Base-by-base conservation (phyloP, 2,329 filamentous ascomycete genomes). In the Claviceps sp. region DNA sequence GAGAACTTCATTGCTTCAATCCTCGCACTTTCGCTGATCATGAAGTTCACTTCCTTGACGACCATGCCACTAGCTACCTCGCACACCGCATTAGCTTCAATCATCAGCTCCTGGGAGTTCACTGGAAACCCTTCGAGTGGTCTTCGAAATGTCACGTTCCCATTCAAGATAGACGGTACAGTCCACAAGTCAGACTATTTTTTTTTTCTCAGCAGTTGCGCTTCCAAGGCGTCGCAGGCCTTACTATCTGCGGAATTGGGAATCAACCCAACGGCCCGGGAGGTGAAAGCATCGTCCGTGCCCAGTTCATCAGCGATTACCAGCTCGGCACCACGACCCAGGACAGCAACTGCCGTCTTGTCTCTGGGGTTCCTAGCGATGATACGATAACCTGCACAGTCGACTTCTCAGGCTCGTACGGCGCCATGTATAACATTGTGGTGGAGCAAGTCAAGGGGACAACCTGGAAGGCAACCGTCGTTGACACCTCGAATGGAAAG, bases 201-300 rank as follows among this genome's bases (percentile, higher is more conserved):
- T 53, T 61, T 58, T 52, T 22, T 3, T 59, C 59, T 6, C 55
- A 61, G 52, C 57, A 59, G 38, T 61, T 54, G 48, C 30, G 42
- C 24, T 59, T 61, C 26, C 5, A 52, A 2, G 50, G 48, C 37
- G 20, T 54, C 42, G 4, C 8, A 4, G 40, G 20, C 8, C n/a
- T 42, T 4, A 4, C 7, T 13, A 20, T 20, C 40, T 42, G 40
- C 18, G 40, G 40, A 3, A 22, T 42, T 9, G n/a, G 20, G 40
- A 42, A 42, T 7, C 40, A 18, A 9, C 40, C 40, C 40, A 22
- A 20, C 40, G 22, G 22, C 22, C n/a, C 18, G 9, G 18, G 7
- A 9, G 40, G 40, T 18, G 2, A 22, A 22, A 42, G 40, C 7
- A 20, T 42, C 40, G 40, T 42, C 8, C 40, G 20, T 11, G 40